Evolutionary conservation across 2,329 filamentous ascomycete species (phyloP), one percentile per base, ranked within the genome.

Genomic region (Monilinia aucupariae): DNA sequence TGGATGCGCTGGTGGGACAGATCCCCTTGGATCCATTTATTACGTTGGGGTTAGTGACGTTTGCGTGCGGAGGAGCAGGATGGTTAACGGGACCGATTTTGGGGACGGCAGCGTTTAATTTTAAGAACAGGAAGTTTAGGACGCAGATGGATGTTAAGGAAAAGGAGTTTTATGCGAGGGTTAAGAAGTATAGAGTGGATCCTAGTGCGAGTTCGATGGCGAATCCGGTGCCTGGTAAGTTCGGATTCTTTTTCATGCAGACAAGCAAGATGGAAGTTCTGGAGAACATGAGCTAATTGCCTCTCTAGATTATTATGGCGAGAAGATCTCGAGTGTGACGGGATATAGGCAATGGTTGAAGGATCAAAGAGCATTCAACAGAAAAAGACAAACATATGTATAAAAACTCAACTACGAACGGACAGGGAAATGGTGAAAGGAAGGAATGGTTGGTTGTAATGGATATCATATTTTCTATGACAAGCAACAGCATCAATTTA

Each of bases 301-400:
- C 7, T 49, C 8, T 30, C 27, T 49, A 50, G 94, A 99, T 75
- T 99, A 96, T 78, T 99, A 99, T 73, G 94, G 94, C 71, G 94
- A 99, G 80, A 97, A 97, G 82, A 96, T 99, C 71, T 90, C 90
- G 59, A 96, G 92, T 71, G 91, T 97, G 27, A 82, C 87, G 61
- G 92, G 91, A 53, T 99, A 97, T 76, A 82, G 94, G 72, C 88
- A 91, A 75, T 99, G 94, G 94, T 79, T 99, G 72, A 97, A 96
- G 81, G 94, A 99, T 74, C 94, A 97, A 81, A 83, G 93, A 66
- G 93, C 92, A 12, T 99, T 96, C 79, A 96, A 96, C 79, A 92
- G 92, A 81, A 96, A 96, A 85, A 69, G 73, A 64, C 68, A 72
- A 51, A 73, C 71, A 39, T 74, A 72, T 55, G 67, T 73, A 52